Evolutionary conservation across 768 basidiomycete genomes (phyloP), one percentile per base, ranked within the genome.

Genomic region (Dioszegia aurantiaca): DNA sequence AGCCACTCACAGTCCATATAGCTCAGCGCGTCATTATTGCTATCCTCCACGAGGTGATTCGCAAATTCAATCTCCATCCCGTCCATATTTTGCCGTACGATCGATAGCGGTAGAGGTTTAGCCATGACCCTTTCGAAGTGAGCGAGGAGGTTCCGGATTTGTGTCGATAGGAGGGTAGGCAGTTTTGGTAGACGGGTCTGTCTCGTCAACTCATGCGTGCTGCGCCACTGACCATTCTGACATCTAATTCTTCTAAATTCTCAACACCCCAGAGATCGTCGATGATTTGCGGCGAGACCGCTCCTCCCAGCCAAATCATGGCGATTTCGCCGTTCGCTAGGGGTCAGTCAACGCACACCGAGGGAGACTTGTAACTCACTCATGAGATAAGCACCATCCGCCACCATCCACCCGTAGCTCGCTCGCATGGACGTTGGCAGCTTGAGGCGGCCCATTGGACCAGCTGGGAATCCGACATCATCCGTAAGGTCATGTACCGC

Each of bases 31-130:
- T 89, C 92, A 67, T 94, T 95, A 72, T 99, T 99, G 74, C 87
- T 84, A 77, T 99, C 95, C 79, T 99, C 95, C 24, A 95, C 85
- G 12, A 99, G 81, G 88, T 95, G 88, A 78, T 99, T 95, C 63
- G 88, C 88, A 69, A 94, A 97, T 76, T 98, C 95, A 43, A 98
- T 83, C 79, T 99, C 94, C 51, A 84, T 80, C 12, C 84, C 94
- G 70, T 99, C 95, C 74, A 92, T 80, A 72, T 95, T 90, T 74
- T 98, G 95, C 9, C 95, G 83, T 0, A 89, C 89, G 26, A 98
- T 81, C 33, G 84, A 78, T 65, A 92, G 67, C 9, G 78, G 76
- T 23, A 80, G 61, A 2, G 65, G 42, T 9, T 77, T 71, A 11
- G 74, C 74, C 11, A 73, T 60, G 26, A 85, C 82, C 1, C 78